Base-by-base conservation (phyloP, 2,329 filamentous ascomycete species). In the Arthrobotrys conoides region DNA sequence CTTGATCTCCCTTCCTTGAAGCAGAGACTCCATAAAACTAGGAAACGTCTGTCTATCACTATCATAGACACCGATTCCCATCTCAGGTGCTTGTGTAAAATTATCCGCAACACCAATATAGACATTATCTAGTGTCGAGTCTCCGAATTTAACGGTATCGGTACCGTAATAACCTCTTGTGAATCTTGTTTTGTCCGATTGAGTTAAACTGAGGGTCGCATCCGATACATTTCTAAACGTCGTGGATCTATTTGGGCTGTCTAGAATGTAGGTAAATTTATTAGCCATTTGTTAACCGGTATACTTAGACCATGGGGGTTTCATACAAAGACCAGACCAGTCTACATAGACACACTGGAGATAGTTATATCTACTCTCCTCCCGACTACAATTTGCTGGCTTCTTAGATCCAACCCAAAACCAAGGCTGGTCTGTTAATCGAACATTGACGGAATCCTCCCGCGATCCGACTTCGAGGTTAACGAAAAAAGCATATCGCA, bases 1-100 rank as follows among this genome's bases (percentile, higher is more conserved):
- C 48, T 71, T 70, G 27, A 76, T 71, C 33, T 71, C 59, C 12
- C 59, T 70, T 12, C 55, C 30, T 20, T 76, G 72, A 16, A 66
- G 65, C 24, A 76, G 30, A 18, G 57, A 66, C 18, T 76, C 51
- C 66, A 76, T 70, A 46, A 76, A 76, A 48, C 72, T 71, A 16
- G 72, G 72, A 20, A 71, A 76, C 0, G 72, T 71, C n/a, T 76
- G 66, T n/a, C 61, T 70, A 46, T 66, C 44, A 18, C 30, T 67
- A 53, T 71, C 66, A 46, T 76, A 76, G 12, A 76, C 49, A n/a
- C 66, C 72, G n/a, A 76, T 76, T 20, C 72, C 72, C 20, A 76
- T 24, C 20, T 65, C 57, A 1, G 72, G 72, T 2, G 66, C 72
- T 33, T 69, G 57, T n/a, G 72, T 76, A 49, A 76, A 76, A n/a